Percentiles rank a stretch among this genome's conserved stretches.
These are phyloP conservation scores for Nicotiana knightiana DNA, from an alignment of 257 asterid genomes.

Conservation along the genomic window DNA sequence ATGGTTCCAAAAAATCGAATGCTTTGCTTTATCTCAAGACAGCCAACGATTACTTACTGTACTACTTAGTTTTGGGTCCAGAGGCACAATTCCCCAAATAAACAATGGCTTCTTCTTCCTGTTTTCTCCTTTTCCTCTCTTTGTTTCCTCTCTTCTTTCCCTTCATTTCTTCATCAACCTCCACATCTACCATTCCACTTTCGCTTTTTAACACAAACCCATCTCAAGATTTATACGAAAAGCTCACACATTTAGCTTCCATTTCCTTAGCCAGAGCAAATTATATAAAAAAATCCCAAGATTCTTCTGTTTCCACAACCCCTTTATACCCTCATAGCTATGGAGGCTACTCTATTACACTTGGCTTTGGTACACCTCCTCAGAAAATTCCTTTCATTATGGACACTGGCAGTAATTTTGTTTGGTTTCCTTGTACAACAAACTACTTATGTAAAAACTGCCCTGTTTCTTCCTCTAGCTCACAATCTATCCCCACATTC, in stretches of 20 bases:
- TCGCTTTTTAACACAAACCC: constrained; percentile 35
- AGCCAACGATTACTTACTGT: neutral
- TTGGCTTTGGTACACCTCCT: constrained; percentile 87
- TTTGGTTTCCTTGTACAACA: constrained; percentile 87
- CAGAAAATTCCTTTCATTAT: constrained; percentile 54
- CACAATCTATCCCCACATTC: constrained; percentile 34
- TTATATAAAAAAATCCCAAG: constrained; percentile 45
- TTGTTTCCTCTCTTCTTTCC: constrained; percentile 22
- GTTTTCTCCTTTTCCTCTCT: constrained; percentile 16
- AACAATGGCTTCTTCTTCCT: constrained; percentile 36
- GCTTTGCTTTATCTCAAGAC: neutral
- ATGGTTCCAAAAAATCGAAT: neutral
- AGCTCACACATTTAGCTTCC: constrained; percentile 54
- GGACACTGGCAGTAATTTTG: constrained; percentile 82
- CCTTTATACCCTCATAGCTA: constrained; percentile 55
- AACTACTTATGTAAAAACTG: constrained; percentile 37
- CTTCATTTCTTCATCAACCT: constrained; percentile 29
- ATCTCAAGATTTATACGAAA: constrained; percentile 42
- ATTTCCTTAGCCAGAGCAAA: constrained; percentile 69
- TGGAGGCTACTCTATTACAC: constrained; percentile 76
- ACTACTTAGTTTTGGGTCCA: neutral
- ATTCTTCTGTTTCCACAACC: constrained; percentile 38
- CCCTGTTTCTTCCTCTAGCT: neutral
- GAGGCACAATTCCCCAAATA: constrained; percentile 16
- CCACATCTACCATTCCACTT: constrained; percentile 41